phyloP scores from a whole-genome alignment of 192 early-diverging fungal species.

The Backusella australiensis region DNA sequence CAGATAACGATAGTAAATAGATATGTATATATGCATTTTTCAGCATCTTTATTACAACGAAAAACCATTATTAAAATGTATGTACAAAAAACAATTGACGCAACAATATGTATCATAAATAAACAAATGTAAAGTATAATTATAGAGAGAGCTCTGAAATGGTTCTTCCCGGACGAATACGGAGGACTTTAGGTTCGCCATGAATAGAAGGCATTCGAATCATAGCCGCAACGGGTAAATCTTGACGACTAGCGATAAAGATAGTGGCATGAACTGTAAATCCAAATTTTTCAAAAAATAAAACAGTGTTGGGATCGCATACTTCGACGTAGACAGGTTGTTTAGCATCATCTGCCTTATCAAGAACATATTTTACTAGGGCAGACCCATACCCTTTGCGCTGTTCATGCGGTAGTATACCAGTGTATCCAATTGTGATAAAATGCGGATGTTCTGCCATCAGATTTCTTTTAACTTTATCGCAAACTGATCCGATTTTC shows the following conservation, averaged over 20 bases:
- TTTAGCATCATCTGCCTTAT: slow-evolving; percentile 20
- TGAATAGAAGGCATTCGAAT: background rate
- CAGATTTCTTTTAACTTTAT: slow-evolving; percentile 1
- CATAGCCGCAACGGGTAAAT: slow-evolving; percentile 24
- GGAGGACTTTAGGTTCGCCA: slow-evolving; percentile 1
- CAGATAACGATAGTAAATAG: background rate
- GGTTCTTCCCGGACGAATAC: slow-evolving; percentile 25
- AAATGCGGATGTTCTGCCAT: slow-evolving; percentile 9
- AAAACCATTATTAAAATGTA: background rate
- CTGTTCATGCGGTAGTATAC: slow-evolving; percentile 27
- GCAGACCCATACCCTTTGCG: slow-evolving; percentile 29
- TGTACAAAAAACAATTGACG: background rate
- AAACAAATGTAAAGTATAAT: background rate
- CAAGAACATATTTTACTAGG: slow-evolving; percentile 15
- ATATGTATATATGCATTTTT: background rate
- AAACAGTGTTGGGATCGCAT: background rate
- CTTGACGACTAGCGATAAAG: slow-evolving; percentile 1
- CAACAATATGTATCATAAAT: background rate
- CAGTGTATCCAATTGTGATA: slow-evolving; percentile 25
- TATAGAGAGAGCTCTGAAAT: slow-evolving; percentile 19
- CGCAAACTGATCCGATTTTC: background rate
- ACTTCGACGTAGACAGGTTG: slow-evolving; percentile 23
- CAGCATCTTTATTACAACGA: background rate
- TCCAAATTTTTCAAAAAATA: slow-evolving; percentile 31
- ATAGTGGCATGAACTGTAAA: slow-evolving; percentile 17